Percentiles rank a stretch among this genome's conserved stretches.
Conservation (phyloP, 2,329 filamentous ascomycete species). For the Coniochaeta hoffmannii region DNA sequence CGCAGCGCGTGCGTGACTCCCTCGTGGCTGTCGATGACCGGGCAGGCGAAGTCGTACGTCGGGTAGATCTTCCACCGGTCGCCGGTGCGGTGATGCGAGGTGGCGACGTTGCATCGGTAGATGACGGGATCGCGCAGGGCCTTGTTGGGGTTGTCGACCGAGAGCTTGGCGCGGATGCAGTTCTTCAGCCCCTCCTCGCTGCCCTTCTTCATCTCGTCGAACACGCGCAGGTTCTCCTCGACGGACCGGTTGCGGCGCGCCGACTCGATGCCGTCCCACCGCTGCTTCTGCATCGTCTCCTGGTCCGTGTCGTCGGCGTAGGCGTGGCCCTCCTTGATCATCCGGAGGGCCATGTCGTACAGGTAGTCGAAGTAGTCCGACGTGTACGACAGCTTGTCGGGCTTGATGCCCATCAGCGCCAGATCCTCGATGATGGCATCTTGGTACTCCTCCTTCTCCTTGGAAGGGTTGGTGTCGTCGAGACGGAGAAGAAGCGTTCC, state of each 20-base stretch:
- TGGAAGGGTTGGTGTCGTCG: slow-evolving; percentile 94
- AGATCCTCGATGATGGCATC: slow-evolving; percentile 91
- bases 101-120: slow-evolving; percentile 76
- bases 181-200: slow-evolving; percentile 71
- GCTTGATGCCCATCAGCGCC: slow-evolving; percentile 82
- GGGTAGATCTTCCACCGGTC: slow-evolving; percentile 79
- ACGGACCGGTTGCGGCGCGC: slow-evolving; percentile 68
- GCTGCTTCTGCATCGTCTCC: slow-evolving; percentile 78
- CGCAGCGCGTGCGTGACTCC: slow-evolving; percentile 72
- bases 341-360: slow-evolving; percentile 74
- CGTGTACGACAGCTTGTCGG: slow-evolving; percentile 80
- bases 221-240: slow-evolving; percentile 79
- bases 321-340: slow-evolving; percentile 81
- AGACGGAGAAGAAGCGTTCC: slow-evolving; percentile 88
- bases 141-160: slow-evolving; percentile 86
- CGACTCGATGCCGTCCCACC: slow-evolving; percentile 77
- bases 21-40: slow-evolving; percentile 72
- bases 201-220: slow-evolving; percentile 89
- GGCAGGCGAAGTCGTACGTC: slow-evolving; percentile 81
- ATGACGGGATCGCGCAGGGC: slow-evolving; percentile 95
- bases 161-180: slow-evolving; percentile 94
- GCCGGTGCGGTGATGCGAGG: slow-evolving; percentile 69
- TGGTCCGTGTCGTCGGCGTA: slow-evolving; percentile 94
- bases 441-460: slow-evolving; percentile 95
- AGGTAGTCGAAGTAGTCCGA: slow-evolving; percentile 94